phyloP scores from a whole-genome alignment of 129 eudicot genomes.

The Tagetes patula region DNA sequence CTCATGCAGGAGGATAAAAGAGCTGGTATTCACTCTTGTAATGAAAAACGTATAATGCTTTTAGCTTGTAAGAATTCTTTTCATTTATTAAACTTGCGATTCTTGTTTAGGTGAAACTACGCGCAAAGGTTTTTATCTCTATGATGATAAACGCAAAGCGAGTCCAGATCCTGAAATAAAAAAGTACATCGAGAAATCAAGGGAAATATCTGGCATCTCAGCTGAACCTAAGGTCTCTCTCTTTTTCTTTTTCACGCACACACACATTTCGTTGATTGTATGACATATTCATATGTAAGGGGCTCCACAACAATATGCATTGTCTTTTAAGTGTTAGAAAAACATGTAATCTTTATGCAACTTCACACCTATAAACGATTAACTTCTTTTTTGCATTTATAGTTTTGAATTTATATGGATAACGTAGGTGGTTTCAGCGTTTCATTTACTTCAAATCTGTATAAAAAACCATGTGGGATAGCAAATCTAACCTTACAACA shows the following conservation, averaged over 20 bases:
- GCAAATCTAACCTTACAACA: too few relatives aligned
- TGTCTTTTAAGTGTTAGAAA: too few relatives aligned
- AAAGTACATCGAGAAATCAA: slow-evolving; percentile 72
- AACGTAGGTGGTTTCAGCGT: too few relatives aligned
- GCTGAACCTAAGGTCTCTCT: slow-evolving; percentile 67
- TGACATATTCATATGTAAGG: not conserved
- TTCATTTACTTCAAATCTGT: too few relatives aligned
- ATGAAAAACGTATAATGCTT: not conserved
- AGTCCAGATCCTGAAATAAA: slow-evolving; percentile 83
- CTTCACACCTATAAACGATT: too few relatives aligned
- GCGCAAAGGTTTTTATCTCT: slow-evolving; percentile 77
- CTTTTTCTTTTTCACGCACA: slow-evolving; percentile 5
- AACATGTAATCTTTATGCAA: too few relatives aligned
- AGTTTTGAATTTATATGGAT: too few relatives aligned
- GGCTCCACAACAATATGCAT: too few relatives aligned
- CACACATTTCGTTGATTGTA: not conserved
- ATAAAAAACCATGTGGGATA: too few relatives aligned
- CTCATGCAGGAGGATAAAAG: slow-evolving; percentile 96
- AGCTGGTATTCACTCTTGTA: slow-evolving; percentile 49
- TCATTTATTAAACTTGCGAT: slow-evolving; percentile 6
- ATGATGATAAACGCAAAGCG: slow-evolving; percentile 76
- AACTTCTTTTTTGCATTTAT: too few relatives aligned
- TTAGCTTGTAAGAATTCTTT: not conserved
- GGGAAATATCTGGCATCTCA: slow-evolving; percentile 67
- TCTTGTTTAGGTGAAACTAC: slow-evolving; percentile 66